Conservation (phyloP, 192 early-diverging fungal genomes). For the Haplosporangium gracile region DNA sequence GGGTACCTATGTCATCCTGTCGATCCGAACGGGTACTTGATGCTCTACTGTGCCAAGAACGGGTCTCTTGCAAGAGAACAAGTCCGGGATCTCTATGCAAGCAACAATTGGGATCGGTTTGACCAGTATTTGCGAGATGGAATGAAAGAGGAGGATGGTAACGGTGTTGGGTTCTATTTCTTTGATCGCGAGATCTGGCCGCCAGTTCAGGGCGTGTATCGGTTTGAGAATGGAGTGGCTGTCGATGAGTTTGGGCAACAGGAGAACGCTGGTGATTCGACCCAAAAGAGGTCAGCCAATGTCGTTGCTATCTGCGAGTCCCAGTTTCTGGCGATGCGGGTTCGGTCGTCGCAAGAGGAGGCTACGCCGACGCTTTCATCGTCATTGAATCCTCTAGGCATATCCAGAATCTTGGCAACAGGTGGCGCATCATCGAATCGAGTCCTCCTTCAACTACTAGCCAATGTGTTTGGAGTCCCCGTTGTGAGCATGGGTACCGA, state of each 20-base stretch:
- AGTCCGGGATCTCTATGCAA: slow-evolving; percentile 69
- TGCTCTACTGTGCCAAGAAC: slow-evolving; percentile 89
- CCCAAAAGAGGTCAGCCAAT: slow-evolving; percentile 42
- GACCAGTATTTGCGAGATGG: slow-evolving; percentile 51
- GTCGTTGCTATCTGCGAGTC: slow-evolving; percentile 80
- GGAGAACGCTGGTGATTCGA: slow-evolving; percentile 16
- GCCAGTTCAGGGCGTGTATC: slow-evolving; percentile 72
- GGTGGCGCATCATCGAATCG: slow-evolving; percentile 81
- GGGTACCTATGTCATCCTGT: slow-evolving; percentile 72
- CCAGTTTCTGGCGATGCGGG: slow-evolving; percentile 79
- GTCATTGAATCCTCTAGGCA: slow-evolving; percentile 17
- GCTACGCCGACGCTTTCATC: slow-evolving; percentile 18
- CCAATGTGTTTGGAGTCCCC: slow-evolving; percentile 79
- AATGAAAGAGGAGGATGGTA: slow-evolving; percentile 17
- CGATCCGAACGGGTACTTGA: slow-evolving; percentile 68
- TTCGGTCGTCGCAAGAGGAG: slow-evolving; percentile 58
- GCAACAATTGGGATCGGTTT: slow-evolving; percentile 72
- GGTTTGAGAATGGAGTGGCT: slow-evolving; percentile 63
- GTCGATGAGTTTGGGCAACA: slow-evolving; percentile 55
- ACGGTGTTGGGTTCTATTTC: slow-evolving; percentile 79
- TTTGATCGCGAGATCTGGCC: slow-evolving; percentile 83
- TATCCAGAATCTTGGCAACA: slow-evolving; percentile 73
- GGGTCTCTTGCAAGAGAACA: slow-evolving; percentile 85
- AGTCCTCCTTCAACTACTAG: slow-evolving; percentile 68
- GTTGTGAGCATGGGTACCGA: slow-evolving; percentile 61